These are phyloP conservation scores for Botryotinia convoluta DNA, from an alignment of 2,329 filamentous ascomycete species.

Conservation along the genomic window DNA sequence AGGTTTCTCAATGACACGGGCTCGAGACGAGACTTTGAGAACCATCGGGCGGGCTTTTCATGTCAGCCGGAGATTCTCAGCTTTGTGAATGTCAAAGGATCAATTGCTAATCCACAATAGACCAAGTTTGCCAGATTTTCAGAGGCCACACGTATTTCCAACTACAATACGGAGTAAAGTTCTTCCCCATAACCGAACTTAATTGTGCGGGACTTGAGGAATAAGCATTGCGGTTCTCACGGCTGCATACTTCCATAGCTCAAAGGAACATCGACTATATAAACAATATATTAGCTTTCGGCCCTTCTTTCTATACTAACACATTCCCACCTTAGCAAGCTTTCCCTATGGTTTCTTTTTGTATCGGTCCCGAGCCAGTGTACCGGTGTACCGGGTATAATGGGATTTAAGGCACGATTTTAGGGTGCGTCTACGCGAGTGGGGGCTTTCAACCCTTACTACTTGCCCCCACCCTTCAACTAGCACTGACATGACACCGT, in stretches of 20 bases:
- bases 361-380: not conserved
- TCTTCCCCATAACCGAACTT: not conserved
- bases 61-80: not conserved
- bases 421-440: not conserved
- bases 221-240: not conserved
- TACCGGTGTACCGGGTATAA: not conserved
- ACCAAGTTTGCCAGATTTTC: not conserved
- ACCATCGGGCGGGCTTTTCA: not conserved
- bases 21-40: not conserved
- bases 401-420: not conserved
- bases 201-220: not conserved
- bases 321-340: not conserved
- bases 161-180: not conserved
- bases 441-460: not conserved
- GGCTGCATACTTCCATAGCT: not conserved
- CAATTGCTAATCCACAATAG: not conserved
- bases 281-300: not conserved
- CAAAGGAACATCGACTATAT: not conserved
- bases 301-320: not conserved
- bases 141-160: not conserved
- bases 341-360: not conserved
- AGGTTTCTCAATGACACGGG: not conserved
- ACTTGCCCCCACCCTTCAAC: not conserved
- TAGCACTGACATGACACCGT: not conserved
- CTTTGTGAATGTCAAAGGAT: not conserved